Conservation (phyloP, 2,329 filamentous ascomycete genomes). For the Aureobasidium mangrovei region DNA sequence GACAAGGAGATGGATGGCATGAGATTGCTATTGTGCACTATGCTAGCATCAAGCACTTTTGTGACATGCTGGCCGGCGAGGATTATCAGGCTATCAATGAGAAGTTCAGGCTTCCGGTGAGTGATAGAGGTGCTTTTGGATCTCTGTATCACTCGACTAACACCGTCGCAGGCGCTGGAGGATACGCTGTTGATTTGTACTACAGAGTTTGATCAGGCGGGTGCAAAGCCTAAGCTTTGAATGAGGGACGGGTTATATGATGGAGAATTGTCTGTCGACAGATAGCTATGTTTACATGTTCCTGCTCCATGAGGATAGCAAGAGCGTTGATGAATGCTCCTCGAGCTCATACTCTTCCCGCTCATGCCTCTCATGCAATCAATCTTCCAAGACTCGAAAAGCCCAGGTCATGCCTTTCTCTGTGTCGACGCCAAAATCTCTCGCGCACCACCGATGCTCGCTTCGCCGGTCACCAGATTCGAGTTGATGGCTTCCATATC, state of each 20-base stretch:
- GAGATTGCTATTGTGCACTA: constrained; percentile 59
- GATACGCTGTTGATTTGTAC: constrained; percentile 32
- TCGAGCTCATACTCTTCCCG: too few relatives aligned
- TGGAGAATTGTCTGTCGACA: too few relatives aligned
- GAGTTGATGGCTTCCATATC: background rate
- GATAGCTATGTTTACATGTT: too few relatives aligned
- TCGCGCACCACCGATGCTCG: background rate
- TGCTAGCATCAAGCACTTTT: constrained; percentile 52
- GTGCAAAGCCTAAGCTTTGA: constrained; percentile 4
- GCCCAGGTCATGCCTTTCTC: background rate
- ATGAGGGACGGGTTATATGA: background rate
- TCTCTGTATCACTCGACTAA: background rate
- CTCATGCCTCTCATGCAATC: too few relatives aligned
- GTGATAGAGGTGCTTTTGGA: constrained; percentile 14
- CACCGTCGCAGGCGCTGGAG: constrained; percentile 19
- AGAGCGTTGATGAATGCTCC: too few relatives aligned
- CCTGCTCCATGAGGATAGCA: too few relatives aligned
- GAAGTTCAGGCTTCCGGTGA: constrained; percentile 39
- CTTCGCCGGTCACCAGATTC: background rate
- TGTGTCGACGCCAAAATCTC: background rate
- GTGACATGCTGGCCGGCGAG: constrained; percentile 49
- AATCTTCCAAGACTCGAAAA: too few relatives aligned
- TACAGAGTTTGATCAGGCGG: constrained; percentile 22
- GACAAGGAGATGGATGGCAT: constrained; percentile 39
- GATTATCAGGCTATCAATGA: constrained; percentile 53